Evolutionary conservation across 2,329 filamentous ascomycete species (phyloP).

Genomic region (Botryotinia narcissicola): DNA sequence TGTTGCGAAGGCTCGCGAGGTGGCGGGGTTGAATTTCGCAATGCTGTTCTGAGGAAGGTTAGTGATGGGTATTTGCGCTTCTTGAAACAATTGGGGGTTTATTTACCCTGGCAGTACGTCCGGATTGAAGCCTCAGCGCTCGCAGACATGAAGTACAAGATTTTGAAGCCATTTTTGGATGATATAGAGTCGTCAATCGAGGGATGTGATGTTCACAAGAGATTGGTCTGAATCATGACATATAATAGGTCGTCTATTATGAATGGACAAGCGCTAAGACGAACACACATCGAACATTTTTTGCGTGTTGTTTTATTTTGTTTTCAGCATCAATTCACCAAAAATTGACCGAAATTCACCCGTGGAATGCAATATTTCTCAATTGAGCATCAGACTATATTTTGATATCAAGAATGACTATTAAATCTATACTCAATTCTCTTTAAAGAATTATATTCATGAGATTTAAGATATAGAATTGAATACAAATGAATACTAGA

Average conservation of each 20-base stretch:
- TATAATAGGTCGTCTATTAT: not conserved
- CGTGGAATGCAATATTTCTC: not conserved
- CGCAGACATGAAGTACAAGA: slow-evolving; percentile 36
- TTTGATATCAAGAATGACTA: not conserved
- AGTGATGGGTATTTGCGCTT: slow-evolving; percentile 5
- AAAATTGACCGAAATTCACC: not conserved
- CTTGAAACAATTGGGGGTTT: not conserved
- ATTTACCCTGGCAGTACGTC: slow-evolving; percentile 26
- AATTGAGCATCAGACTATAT: not conserved
- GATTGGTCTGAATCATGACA: not conserved
- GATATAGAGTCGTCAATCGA: not conserved
- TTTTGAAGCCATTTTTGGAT: slow-evolving; percentile 30
- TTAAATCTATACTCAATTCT: not conserved
- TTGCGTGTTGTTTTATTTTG: not conserved
- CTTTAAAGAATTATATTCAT: not conserved
- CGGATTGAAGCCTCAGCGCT: slow-evolving; percentile 29
- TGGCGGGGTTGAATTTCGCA: not conserved
- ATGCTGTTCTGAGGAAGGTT: slow-evolving; percentile 19
- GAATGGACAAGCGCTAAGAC: not conserved
- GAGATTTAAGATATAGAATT: not conserved
- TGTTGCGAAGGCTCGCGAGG: slow-evolving; percentile 30
- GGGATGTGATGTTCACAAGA: not conserved
- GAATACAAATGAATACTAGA: not conserved
- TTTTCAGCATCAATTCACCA: not conserved
- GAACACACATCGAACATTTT: not conserved